A percentile compares a stretch with the other conserved stretches of the same genome.
Conservation (phyloP, 1,284 basidiomycete genomes). For the Cryptococcus sp. region DNA sequence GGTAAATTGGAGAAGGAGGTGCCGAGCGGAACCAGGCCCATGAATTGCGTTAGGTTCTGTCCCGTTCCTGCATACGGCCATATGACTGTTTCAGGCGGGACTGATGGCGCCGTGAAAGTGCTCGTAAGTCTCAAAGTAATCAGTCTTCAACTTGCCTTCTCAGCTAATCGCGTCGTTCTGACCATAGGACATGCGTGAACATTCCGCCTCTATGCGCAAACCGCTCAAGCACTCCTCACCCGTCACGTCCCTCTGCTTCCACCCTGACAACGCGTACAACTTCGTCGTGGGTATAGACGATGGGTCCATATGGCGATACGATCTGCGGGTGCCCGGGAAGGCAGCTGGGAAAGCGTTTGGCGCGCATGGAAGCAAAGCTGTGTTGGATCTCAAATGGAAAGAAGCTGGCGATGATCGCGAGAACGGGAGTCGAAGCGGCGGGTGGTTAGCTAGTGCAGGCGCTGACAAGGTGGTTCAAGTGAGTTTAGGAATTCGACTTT, state of each 20-base stretch:
- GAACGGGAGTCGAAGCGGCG: conserved; percentile 51
- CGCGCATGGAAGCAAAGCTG: conserved; percentile 70
- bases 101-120: conserved; percentile 76
- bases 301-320: conserved; percentile 69
- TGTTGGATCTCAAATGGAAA: conserved; percentile 77
- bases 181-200: conserved; percentile 70
- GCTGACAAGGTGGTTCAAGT: conserved; percentile 80
- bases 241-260: conserved; percentile 72
- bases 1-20: conserved; percentile 74
- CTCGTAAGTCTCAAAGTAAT: conserved; percentile 62
- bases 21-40: conserved; percentile 71
- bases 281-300: conserved; percentile 78
- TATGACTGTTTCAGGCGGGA: conserved; percentile 77
- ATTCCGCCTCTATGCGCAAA: conserved; percentile 67
- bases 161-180: neutral
- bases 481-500: conserved; percentile 13
- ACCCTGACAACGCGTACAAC: conserved; percentile 67
- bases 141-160: neutral
- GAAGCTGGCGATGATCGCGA: conserved; percentile 26
- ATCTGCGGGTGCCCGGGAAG: conserved; percentile 67
- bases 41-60: conserved; percentile 64
- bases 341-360: conserved; percentile 70
- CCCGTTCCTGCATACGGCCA: conserved; percentile 64
- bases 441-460: conserved; percentile 81
- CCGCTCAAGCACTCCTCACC: conserved; percentile 69